Conservation (phyloP, 805 yeast genomes). For the fission yeast (Schizosaccharomyces pombe) region DNA sequence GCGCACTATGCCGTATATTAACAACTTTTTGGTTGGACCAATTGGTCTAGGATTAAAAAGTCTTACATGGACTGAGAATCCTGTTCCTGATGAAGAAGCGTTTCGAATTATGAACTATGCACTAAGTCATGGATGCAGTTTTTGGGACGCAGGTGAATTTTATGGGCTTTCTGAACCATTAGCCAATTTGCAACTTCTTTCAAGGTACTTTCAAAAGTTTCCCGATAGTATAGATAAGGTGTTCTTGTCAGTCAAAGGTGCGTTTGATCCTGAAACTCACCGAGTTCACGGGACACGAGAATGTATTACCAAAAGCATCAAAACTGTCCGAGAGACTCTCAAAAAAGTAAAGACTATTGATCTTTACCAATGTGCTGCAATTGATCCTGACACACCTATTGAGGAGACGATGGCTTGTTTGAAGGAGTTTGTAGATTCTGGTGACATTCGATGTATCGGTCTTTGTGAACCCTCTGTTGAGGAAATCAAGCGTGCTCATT, state of each 20-base stretch:
- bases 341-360: constrained; percentile 26
- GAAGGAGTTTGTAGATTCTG: constrained; percentile 34
- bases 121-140: constrained; percentile 23
- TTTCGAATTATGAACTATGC: constrained; percentile 29
- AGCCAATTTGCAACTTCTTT: constrained; percentile 29
- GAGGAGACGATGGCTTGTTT: constrained; percentile 36
- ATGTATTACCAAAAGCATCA: background rate
- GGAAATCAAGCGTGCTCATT: constrained; percentile 34
- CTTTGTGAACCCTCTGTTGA: constrained; percentile 46
- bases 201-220: constrained; percentile 27
- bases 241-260: constrained; percentile 41
- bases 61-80: constrained; percentile 38
- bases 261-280: constrained; percentile 17
- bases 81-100: constrained; percentile 23
- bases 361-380: constrained; percentile 49
- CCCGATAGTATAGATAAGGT: constrained; percentile 25
- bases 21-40: constrained; percentile 7
- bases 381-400: constrained; percentile 32
- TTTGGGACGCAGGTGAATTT: constrained; percentile 47
- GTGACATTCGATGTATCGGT: constrained; percentile 49
- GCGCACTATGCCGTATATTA: background rate
- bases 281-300: constrained; percentile 17
- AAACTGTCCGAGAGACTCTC: background rate
- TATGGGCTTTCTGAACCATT: constrained; percentile 20
- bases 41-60: constrained; percentile 64